Conservation (phyloP, 1,139 yeast genomes). For the Nakaseomyces bracarensis region DNA sequence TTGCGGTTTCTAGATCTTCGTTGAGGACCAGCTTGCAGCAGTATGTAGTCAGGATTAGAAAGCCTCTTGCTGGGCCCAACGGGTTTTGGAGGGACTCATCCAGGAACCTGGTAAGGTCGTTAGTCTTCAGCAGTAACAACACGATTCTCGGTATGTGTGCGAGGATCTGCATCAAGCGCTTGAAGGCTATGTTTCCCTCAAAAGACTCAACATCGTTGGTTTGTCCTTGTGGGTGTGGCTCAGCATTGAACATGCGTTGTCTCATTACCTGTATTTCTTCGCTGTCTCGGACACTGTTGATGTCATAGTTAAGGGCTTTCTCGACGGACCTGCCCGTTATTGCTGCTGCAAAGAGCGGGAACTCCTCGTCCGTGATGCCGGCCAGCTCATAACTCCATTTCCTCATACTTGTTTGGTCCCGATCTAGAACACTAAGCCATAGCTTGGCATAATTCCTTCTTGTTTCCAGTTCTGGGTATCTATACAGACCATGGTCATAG, state of each 20-base stretch:
- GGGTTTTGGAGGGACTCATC: constrained; percentile 81
- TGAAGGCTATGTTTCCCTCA: constrained; percentile 52
- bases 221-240: neutral
- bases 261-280: constrained; percentile 55
- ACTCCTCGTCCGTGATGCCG: constrained; percentile 69
- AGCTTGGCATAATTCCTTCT: constrained; percentile 81
- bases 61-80: constrained; percentile 80
- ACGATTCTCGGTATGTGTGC: constrained; percentile 80
- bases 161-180: constrained; percentile 71
- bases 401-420: constrained; percentile 57
- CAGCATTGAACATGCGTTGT: constrained; percentile 3
- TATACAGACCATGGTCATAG: constrained; percentile 90
- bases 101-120: constrained; percentile 80
- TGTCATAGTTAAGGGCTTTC: constrained; percentile 59
- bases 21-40: constrained; percentile 47
- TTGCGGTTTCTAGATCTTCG: constrained; percentile 3
- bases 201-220: constrained; percentile 43
- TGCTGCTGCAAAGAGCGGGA: constrained; percentile 82
- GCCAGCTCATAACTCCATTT: constrained; percentile 72
- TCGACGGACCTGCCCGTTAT: constrained; percentile 81
- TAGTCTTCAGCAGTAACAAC: constrained; percentile 78
- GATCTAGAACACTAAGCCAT: constrained; percentile 83
- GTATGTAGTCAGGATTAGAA: constrained; percentile 80
- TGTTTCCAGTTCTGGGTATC: constrained; percentile 71
- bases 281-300: constrained; percentile 45